Base-by-base conservation (phyloP, 1,284 basidiomycete species). In the Sphaerobolus stellatus region DNA sequence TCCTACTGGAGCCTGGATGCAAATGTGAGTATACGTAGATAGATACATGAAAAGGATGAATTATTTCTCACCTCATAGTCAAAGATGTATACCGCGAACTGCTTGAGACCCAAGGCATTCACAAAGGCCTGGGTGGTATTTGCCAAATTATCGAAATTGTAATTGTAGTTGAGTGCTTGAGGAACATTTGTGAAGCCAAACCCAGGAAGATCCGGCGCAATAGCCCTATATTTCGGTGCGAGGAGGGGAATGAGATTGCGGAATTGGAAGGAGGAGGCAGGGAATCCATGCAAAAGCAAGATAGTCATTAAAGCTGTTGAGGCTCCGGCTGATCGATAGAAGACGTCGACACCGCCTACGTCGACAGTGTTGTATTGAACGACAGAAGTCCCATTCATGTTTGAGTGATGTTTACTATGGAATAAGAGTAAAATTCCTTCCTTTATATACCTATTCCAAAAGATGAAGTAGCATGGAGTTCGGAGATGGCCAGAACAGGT, bases 191-290 rank as follows among this genome's bases (percentile, higher is more conserved):
- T 80, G 62, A 76, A 75, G 13, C 79, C 78, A 56, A 75, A 80
- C 0, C 75, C 77, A 1, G 78, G 77, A 5, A 79, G 63, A 59
- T 81, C 79, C 29, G 79, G 79, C 0, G 79, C 75, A 48, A 78
- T 62, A 29, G 80, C 71, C 30, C 69, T 71, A 66, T 77, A 77
- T 45, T 72, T 67, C 40, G 61, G 48, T 0, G 75, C 68, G 5
- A 80, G 69, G 22, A 64, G 63, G 0, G 73, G 71, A 54, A 80
- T 76, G 48, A 81, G 70, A 60, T 76, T 68, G 16, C 78, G 73
- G 62, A 71, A 81, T 57, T 79, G 76, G 63, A 70, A 70, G 6
- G 75, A 77, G 0, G 76, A 76, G 2, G 76, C 58, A 0, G 79
- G 78, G 63, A 74, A 78, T 22, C 79, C 79, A 60, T 81, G 79